These are phyloP conservation scores for Penicillium griseofulvum DNA, from an alignment of 2,329 filamentous ascomycete genomes.

Conservation along the genomic window DNA sequence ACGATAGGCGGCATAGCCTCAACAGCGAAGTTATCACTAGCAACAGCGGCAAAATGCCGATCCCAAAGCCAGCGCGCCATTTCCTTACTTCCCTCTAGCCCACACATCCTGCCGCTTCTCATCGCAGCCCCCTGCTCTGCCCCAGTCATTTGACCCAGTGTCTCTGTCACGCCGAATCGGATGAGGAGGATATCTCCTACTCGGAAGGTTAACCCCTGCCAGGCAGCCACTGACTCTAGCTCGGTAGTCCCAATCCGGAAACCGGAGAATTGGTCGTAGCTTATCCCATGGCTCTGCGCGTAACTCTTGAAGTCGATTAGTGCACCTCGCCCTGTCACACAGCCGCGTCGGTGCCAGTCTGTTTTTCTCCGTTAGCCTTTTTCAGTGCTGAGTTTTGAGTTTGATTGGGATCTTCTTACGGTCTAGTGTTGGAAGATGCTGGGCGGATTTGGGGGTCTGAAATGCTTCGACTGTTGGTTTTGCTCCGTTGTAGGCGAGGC, in stretches of 20 bases:
- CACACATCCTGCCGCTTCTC: slow-evolving; percentile 22
- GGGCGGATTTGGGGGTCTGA: slow-evolving; percentile 1
- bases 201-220: slow-evolving; percentile 18
- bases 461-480: slow-evolving; percentile 27
- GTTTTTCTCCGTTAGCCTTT: slow-evolving; percentile 13
- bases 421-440: slow-evolving; percentile 25
- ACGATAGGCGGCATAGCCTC: slow-evolving; percentile 26
- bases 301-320: slow-evolving; percentile 57
- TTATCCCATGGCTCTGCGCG: slow-evolving; percentile 54
- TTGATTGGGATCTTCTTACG: slow-evolving; percentile 3
- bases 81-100: slow-evolving; percentile 47
- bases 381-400: not conserved
- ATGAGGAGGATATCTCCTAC: slow-evolving; percentile 25
- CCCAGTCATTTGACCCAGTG: slow-evolving; percentile 14
- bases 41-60: slow-evolving; percentile 43
- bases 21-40: slow-evolving; percentile 26
- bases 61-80: slow-evolving; percentile 58
- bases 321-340: slow-evolving; percentile 51
- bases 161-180: slow-evolving; percentile 24
- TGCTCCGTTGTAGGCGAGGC: slow-evolving; percentile 33
- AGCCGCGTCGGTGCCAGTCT: slow-evolving; percentile 44
- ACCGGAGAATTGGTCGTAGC: slow-evolving; percentile 54
- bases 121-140: slow-evolving; percentile 15
- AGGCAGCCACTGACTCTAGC: slow-evolving; percentile 19
- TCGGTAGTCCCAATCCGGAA: slow-evolving; percentile 17